Conservation (phyloP, 192 early-diverging fungal species). For the Backusella luteola region DNA sequence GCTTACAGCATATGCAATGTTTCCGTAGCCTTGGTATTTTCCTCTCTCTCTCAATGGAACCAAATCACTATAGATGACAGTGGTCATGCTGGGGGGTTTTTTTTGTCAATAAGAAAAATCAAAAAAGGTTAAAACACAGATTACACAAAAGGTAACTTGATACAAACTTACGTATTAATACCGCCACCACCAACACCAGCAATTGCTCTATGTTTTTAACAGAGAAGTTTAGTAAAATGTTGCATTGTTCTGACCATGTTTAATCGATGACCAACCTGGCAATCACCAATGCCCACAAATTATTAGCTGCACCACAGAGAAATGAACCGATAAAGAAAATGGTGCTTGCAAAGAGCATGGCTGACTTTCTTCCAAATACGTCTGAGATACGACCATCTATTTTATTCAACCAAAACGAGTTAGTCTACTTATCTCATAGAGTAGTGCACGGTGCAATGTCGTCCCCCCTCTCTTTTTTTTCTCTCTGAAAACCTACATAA, state of each 20-base stretch:
- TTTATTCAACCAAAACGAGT: not conserved
- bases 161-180: constrained; percentile 34
- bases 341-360: constrained; percentile 53
- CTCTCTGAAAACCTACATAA: constrained; percentile 48
- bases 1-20: constrained; percentile 30
- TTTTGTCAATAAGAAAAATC: not conserved
- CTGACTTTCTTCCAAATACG: constrained; percentile 73
- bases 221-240: no score
- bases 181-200: constrained; percentile 73
- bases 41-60: constrained; percentile 69
- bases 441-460: not conserved
- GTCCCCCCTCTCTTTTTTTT: not conserved
- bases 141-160: not conserved
- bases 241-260: no score
- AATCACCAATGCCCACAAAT: constrained; percentile 51
- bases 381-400: constrained; percentile 63
- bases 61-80: constrained; percentile 76
- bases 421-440: not conserved
- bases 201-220: constrained; percentile 46
- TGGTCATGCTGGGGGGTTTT: constrained; percentile 38
- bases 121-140: constrained; percentile 3
- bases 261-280: constrained; percentile 20
- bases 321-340: constrained; percentile 68
- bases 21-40: constrained; percentile 40
- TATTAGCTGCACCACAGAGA: constrained; percentile 62